Evolutionary conservation across 2,329 filamentous ascomycete genomes (phyloP).

Genomic region (Stachybotrys chartarum): DNA sequence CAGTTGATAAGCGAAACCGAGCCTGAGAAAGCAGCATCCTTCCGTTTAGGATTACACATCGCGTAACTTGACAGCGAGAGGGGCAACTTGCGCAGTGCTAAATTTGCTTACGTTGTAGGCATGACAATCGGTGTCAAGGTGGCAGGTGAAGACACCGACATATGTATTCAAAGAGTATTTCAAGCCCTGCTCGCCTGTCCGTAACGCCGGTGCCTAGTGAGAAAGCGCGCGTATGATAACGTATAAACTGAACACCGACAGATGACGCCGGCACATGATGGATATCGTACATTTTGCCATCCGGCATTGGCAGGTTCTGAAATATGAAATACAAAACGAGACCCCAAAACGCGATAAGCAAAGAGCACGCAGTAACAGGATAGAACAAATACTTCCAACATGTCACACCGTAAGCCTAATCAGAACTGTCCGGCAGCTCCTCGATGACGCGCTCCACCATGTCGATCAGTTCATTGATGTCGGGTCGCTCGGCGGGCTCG

Average conservation of each 20-base stretch:
- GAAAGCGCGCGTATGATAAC: background rate
- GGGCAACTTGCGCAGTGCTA: too few relatives aligned
- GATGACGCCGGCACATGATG: background rate
- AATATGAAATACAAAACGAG: background rate
- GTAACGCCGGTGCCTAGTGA: background rate
- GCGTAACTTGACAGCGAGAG: too few relatives aligned
- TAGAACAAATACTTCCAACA: background rate
- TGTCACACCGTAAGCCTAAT: conserved; percentile 6
- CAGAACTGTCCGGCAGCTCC: conserved; percentile 50
- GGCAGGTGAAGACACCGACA: too few relatives aligned
- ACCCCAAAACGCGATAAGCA: background rate
- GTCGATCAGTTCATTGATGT: conserved; percentile 74
- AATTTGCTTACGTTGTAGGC: too few relatives aligned
- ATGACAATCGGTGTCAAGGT: too few relatives aligned
- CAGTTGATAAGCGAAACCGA: background rate
- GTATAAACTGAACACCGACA: background rate
- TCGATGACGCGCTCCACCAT: conserved; percentile 70
- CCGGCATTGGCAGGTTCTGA: background rate
- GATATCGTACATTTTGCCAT: background rate
- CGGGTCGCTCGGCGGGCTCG: conserved; percentile 80
- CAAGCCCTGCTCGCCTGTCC: background rate
- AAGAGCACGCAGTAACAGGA: background rate
- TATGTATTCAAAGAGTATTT: too few relatives aligned
- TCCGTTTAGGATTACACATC: too few relatives aligned
- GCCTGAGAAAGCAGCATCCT: too few relatives aligned